Evolutionary conservation across 257 asterid genomes (phyloP).

Genomic region (Craterostigma plantagineum): DNA sequence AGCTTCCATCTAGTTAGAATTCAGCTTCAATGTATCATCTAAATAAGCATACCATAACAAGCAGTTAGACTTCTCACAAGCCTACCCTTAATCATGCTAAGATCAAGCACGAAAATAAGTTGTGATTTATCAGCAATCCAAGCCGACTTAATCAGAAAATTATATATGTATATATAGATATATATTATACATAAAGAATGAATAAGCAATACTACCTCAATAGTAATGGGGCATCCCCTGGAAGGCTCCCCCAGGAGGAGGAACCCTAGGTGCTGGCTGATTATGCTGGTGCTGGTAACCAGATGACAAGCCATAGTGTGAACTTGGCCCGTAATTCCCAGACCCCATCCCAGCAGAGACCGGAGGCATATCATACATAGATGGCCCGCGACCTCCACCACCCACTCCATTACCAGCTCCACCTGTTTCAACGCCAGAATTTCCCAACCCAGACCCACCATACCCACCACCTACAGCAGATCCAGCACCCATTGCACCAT

Average conservation of each 20-base stretch:
- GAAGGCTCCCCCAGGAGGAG: constrained; percentile 52
- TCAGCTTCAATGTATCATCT: no score
- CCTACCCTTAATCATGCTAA: background rate
- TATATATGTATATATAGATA: no score
- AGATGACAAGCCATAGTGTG: constrained; percentile 30
- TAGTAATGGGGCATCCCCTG: constrained; percentile 59
- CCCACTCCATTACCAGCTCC: constrained; percentile 16
- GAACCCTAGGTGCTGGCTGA: constrained; percentile 37
- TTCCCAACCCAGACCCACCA: constrained; percentile 16
- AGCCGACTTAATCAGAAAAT: constrained; percentile 6
- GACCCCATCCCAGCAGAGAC: constrained; percentile 36
- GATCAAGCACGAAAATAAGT: constrained; percentile 1
- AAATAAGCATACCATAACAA: background rate
- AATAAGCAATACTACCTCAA: constrained; percentile 39
- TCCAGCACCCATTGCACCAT: constrained; percentile 11
- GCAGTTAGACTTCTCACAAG: constrained; percentile 3
- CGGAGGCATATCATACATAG: constrained; percentile 39
- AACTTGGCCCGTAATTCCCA: constrained; percentile 31
- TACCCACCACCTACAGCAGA: constrained; percentile 11
- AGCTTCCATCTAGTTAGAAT: no score
- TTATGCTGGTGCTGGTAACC: constrained; percentile 42
- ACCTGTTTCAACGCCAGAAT: constrained; percentile 14
- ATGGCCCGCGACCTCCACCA: constrained; percentile 41
- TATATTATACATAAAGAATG: background rate
- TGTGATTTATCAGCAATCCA: background rate